A percentile compares a stretch with the other conserved stretches of the same genome.
These are phyloP conservation scores for Scheffersomyces coipomensis DNA, from an alignment of 805 yeast genomes.

Conservation along the genomic window DNA sequence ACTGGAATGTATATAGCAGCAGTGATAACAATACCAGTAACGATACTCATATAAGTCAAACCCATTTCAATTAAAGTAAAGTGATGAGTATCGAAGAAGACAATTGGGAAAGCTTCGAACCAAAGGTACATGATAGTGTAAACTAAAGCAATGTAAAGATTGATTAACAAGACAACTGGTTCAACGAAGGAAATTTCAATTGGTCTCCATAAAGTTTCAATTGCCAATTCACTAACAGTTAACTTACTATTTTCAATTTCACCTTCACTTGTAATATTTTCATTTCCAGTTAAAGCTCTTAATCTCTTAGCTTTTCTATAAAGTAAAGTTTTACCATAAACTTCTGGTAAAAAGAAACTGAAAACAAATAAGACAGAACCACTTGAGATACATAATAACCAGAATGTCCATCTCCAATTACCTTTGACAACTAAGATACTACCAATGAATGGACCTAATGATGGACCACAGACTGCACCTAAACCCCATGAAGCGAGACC, in stretches of 20 bases:
- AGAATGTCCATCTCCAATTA: conserved; percentile 47
- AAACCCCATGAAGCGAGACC: conserved; percentile 53
- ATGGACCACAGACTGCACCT: conserved; percentile 56
- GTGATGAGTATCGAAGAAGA: conserved; percentile 40
- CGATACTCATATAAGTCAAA: conserved; percentile 41
- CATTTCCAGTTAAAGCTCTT: conserved; percentile 48
- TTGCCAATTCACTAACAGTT: conserved; percentile 15
- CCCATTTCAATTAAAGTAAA: conserved; percentile 53
- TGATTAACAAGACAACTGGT: conserved; percentile 56
- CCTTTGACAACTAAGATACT: conserved; percentile 46
- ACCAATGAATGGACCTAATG: conserved; percentile 57
- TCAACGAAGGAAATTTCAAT: conserved; percentile 48
- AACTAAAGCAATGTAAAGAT: conserved; percentile 49
- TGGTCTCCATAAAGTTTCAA: conserved; percentile 47
- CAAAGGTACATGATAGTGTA: conserved; percentile 55
- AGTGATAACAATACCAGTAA: conserved; percentile 49
- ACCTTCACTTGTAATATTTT: conserved; percentile 40
- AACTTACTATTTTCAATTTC: conserved; percentile 28
- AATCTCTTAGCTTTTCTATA: conserved; percentile 48
- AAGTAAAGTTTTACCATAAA: conserved; percentile 43
- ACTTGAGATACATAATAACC: conserved; percentile 42
- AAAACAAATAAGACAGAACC: conserved; percentile 18
- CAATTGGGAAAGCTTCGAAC: conserved; percentile 64
- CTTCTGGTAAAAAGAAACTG: conserved; percentile 47
- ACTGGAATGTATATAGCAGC: conserved; percentile 24